Evolutionary conservation across 169 alveolate genomes (phyloP).

Genomic region (Perkinsus olseni): DNA sequence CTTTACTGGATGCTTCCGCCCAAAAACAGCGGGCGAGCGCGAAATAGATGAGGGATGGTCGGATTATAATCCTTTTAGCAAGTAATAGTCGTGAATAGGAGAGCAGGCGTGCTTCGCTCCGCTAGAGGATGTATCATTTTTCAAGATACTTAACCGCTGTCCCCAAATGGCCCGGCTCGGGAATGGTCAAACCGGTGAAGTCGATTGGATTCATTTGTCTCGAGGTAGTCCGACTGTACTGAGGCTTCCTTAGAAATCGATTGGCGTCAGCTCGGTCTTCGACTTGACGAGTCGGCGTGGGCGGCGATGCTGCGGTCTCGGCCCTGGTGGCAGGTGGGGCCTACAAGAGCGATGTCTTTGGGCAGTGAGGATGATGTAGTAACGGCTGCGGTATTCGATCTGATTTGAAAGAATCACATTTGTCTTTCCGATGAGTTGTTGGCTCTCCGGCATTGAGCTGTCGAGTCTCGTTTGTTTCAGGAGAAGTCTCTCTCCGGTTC

Average conservation of each 20-base stretch:
- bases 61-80: neutral
- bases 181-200: neutral
- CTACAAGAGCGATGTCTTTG: neutral
- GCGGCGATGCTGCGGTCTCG: neutral
- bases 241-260: neutral
- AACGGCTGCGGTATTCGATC: neutral
- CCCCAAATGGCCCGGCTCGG: neutral
- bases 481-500: too few species aligned
- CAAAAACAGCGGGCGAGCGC: neutral
- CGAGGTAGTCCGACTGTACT: neutral
- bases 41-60: neutral
- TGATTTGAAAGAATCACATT: neutral
- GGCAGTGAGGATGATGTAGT: neutral
- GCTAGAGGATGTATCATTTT: neutral
- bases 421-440: too few species aligned
- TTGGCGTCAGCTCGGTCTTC: neutral
- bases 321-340: neutral
- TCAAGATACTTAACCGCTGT: neutral
- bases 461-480: too few species aligned
- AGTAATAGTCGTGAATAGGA: neutral
- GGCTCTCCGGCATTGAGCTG: too few species aligned
- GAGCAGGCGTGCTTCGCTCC: neutral
- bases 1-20: neutral
- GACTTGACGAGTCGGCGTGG: neutral
- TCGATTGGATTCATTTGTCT: neutral